Conservation (phyloP, 2,329 filamentous ascomycete genomes). For the Diaporthe batatas region DNA sequence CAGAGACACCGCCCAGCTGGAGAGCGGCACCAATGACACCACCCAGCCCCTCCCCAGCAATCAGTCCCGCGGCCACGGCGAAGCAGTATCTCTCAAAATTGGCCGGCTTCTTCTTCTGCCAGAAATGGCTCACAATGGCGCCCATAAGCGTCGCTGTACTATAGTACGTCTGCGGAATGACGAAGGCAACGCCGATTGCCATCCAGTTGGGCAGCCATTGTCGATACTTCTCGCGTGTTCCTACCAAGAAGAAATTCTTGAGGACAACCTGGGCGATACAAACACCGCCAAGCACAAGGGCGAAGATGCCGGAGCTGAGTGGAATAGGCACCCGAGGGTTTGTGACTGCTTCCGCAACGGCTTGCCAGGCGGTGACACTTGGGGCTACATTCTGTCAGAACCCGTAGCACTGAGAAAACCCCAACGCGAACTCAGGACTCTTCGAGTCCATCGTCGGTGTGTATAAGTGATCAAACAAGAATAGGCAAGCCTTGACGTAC, state of each 20-base stretch:
- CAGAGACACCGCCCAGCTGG: conserved; percentile 29
- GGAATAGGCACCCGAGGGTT: conserved; percentile 63
- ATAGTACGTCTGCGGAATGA: conserved; percentile 69
- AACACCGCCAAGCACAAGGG: conserved; percentile 60
- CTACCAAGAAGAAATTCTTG: conserved; percentile 62
- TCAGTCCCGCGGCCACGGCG: conserved; percentile 70
- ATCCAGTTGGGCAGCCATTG: conserved; percentile 73
- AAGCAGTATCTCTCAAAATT: conserved; percentile 71
- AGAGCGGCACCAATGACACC: conserved; percentile 66
- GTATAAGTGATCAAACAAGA: background rate
- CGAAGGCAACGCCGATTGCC: conserved; percentile 70
- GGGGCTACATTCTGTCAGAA: conserved; percentile 55
- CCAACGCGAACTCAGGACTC: too few species aligned
- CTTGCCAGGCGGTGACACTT: conserved; percentile 75
- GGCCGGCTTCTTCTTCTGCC: conserved; percentile 65
- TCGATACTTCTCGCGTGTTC: conserved; percentile 67
- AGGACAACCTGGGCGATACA: conserved; percentile 44
- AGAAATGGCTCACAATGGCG: conserved; percentile 63
- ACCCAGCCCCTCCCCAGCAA: conserved; percentile 74
- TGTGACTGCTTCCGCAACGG: conserved; percentile 74
- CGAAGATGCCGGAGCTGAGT: conserved; percentile 67
- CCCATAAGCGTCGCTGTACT: conserved; percentile 70
- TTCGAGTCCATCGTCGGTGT: background rate
- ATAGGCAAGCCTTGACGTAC: background rate
- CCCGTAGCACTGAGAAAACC: too few species aligned